These are phyloP conservation scores for Chaetomium sp. DNA, from an alignment of 2,329 filamentous ascomycete species.

Conservation along the genomic window DNA sequence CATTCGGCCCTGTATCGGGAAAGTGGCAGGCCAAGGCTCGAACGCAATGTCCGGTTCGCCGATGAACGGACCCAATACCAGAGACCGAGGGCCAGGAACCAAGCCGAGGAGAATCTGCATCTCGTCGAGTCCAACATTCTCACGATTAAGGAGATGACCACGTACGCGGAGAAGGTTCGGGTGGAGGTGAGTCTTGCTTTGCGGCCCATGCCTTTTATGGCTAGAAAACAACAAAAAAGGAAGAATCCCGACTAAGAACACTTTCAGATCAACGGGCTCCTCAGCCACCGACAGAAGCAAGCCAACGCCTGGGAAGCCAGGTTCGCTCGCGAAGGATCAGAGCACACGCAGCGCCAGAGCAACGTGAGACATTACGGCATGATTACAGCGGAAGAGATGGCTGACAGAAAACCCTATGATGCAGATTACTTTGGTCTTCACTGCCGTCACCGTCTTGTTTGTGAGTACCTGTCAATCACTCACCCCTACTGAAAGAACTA, in stretches of 20 bases:
- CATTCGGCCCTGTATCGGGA: no score
- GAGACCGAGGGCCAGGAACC: neutral
- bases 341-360: conserved; percentile 21
- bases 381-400: no score
- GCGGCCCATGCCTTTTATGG: no score
- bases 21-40: neutral
- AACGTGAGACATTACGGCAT: conserved; percentile 7
- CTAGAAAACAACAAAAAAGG: no score
- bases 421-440: conserved; percentile 31
- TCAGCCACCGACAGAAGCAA: conserved; percentile 21
- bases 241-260: neutral
- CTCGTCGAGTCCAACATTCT: conserved; percentile 13
- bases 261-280: neutral
- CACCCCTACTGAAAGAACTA: no score
- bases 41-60: neutral
- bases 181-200: neutral
- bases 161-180: conserved; percentile 20
- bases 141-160: conserved; percentile 20
- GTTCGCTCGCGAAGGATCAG: conserved; percentile 22
- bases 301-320: conserved; percentile 23
- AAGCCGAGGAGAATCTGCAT: neutral
- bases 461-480: no score
- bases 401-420: neutral
- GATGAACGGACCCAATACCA: neutral
- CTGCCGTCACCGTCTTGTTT: conserved; percentile 30